These are phyloP conservation scores for Citrus cavaleriei DNA, from an alignment of 345 rosid genomes.

Conservation along the genomic window DNA sequence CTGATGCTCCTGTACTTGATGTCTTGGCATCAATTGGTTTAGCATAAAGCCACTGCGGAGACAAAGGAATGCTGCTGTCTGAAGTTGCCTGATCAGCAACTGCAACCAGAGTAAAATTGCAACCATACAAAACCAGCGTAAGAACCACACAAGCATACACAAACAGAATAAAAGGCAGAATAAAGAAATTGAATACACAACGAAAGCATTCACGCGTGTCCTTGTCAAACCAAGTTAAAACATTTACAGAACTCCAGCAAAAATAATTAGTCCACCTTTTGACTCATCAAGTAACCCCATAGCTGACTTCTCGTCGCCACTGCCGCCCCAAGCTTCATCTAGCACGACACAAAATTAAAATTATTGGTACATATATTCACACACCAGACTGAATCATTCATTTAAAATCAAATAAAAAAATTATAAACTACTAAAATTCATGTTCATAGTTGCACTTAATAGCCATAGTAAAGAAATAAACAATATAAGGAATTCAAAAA, in stretches of 20 bases:
- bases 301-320: conserved; percentile 22
- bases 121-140: background rate
- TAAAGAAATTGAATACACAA: background rate
- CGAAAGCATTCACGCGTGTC: background rate
- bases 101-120: background rate
- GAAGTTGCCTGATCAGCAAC: conserved; percentile 32
- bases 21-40: conserved; percentile 38
- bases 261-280: conserved; percentile 27
- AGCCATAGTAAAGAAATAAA: background rate
- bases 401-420: background rate
- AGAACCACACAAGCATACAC: background rate
- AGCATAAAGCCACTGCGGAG: conserved; percentile 55
- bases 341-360: background rate
- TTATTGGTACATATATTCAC: background rate
- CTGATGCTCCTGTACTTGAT: conserved; percentile 15
- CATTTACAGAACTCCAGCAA: background rate
- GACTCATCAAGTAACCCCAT: conserved; percentile 30
- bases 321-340: conserved; percentile 31
- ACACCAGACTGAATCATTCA: background rate
- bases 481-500: background rate
- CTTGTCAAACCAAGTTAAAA: background rate
- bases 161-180: background rate
- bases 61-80: conserved; percentile 44
- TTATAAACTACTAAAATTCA: background rate
- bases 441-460: background rate